Conservation (phyloP, 306 rosid genomes). For the Spatholobus suberectus region DNA sequence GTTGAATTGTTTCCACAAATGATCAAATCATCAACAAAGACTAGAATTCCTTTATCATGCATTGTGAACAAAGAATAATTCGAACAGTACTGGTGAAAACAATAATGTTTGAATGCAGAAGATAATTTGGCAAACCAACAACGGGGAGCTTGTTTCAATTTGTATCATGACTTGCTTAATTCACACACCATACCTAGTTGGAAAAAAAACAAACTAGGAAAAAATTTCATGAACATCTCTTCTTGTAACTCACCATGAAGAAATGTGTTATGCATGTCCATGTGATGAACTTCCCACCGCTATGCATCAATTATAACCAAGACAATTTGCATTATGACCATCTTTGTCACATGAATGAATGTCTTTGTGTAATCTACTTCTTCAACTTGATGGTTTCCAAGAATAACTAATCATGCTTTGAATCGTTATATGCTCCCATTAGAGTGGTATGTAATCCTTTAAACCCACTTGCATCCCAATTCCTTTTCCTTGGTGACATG, state of each 20-base stretch:
- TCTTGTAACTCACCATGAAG: conserved; percentile 1
- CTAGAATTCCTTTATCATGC: not conserved
- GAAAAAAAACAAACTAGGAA: not conserved
- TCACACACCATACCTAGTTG: not conserved
- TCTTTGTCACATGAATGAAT: not conserved
- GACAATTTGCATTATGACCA: not conserved
- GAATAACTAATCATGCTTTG: not conserved
- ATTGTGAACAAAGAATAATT: not conserved
- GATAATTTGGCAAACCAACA: not conserved
- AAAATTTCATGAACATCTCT: not conserved
- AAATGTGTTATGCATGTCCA: not conserved
- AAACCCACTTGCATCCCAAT: not conserved
- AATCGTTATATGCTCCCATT: not conserved
- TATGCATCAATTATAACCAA: not conserved
- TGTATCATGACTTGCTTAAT: not conserved
- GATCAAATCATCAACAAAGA: not conserved
- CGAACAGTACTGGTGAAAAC: not conserved
- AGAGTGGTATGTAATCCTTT: not conserved
- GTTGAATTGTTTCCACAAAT: not conserved
- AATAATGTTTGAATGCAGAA: not conserved
- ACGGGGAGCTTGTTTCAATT: not conserved
- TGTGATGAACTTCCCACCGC: not conserved
- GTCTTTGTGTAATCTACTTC: not conserved
- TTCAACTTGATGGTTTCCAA: not conserved
- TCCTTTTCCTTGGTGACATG: not conserved